Percentiles rank a stretch among this genome's conserved stretches.
Evolutionary conservation across 345 rosid species (phyloP).

Genomic region (Salix arbutifolia): DNA sequence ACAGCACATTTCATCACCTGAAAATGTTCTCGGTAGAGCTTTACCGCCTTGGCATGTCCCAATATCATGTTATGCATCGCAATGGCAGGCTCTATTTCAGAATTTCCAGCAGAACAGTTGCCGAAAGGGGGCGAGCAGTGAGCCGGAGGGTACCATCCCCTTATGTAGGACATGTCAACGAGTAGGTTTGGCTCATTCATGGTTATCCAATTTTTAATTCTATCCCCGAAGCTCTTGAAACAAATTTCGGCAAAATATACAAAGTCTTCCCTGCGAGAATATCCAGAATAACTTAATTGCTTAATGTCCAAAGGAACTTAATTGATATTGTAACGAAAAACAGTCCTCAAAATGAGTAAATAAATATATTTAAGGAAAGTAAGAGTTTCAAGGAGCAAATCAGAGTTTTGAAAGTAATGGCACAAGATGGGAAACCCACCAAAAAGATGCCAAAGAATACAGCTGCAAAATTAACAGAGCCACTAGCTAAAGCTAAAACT

Average conservation of each 20-base stretch:
- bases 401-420: too few species aligned
- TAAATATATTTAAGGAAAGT: too few species aligned
- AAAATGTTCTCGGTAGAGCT: conserved; percentile 30
- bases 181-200: conserved; percentile 39
- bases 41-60: conserved; percentile 40
- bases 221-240: conserved; percentile 41
- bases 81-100: conserved; percentile 33
- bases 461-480: too few species aligned
- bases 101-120: conserved; percentile 38
- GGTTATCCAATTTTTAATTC: conserved; percentile 40
- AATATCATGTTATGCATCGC: conserved; percentile 39
- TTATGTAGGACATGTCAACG: conserved; percentile 30
- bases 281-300: not conserved
- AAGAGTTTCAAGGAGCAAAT: too few species aligned
- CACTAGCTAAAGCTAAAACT: too few species aligned
- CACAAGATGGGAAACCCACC: too few species aligned
- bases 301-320: not conserved
- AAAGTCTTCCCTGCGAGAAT: conserved; percentile 39
- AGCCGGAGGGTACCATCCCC: conserved; percentile 36
- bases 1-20: conserved; percentile 21
- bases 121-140: conserved; percentile 42
- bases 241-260: conserved; percentile 34
- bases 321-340: too few species aligned
- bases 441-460: too few species aligned
- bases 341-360: too few species aligned